Evolutionary conservation across 2,329 filamentous ascomycete genomes (phyloP), one percentile per base, ranked within the genome.

Genomic region (Talaromyces sp.): DNA sequence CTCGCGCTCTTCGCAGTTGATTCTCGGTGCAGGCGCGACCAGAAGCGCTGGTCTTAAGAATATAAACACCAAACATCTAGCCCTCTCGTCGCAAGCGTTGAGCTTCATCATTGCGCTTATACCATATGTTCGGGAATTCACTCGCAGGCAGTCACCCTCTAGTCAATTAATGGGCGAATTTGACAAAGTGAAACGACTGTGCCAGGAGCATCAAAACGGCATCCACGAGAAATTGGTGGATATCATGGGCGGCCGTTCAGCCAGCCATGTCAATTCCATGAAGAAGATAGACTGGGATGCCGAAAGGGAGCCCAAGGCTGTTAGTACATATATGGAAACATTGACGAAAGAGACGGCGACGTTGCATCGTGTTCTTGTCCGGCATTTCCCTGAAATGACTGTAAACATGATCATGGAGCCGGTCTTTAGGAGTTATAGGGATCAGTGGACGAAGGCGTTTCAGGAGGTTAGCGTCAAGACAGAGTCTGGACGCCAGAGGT

Each of bases 181-280:
- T 71, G 93, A 97, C 80, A 94, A 92, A 76, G 89, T 95, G 62
- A 90, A 91, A 69, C 86, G 92, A 22, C 80, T 93, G 9, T 89
- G 91, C 70, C 92, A 96, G 73, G 93, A 97, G 74, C 93, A 97
- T 73, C 93, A 96, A 74, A 89, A 89, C 68, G 93, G 87, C 67
- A 96, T 97, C 66, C 92, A 95, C 75, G 92, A 96, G 73, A 97
- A 97, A 75, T 82, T 97, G 0, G 90, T 96, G 19, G 92, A 96
- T 69, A 97, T 97, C 60, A 96, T 97, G 90, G 90, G 88, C 63
- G 87, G 87, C 1, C 87, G 93, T 5, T 91, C 92, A 1, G 81
- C 86, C 3, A 81, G 89, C 7, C 92, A 94, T 72, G 88, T 92
- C 45, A 89, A 88, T 73, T 86, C 87, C 27, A 89, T 97, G 82